Evolutionary conservation across 495 filamentous ascomycete species (phyloP), one percentile per base, ranked within the genome.

Genomic region (Glutinoglossum americanum): DNA sequence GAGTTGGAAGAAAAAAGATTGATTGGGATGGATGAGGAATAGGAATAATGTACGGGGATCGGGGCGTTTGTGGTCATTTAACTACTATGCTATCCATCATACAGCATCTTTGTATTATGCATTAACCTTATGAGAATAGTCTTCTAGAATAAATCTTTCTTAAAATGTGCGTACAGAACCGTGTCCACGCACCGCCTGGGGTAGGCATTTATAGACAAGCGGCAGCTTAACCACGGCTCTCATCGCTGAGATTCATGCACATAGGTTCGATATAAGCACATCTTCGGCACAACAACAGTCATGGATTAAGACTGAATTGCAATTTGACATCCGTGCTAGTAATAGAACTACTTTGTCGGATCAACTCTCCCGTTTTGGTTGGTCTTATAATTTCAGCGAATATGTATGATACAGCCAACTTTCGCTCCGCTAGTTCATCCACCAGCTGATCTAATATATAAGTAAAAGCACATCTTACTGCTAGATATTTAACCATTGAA

Each of bases 261-360:
- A 53, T 3, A 19, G 56, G 59, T 45, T 73, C 53, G 49, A 76
- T 83, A 68, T 83, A 67, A 81, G 80, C 80, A 83, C 80, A 75
- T 81, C 79, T 82, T 89, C 85, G 89, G 89, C 89, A 87, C 89
- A 89, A 87, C 81, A 74, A 71, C 80, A 87, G 85, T 78, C 85
- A 95, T 84, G 69, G 73, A 60, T 21, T 75, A 72, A 64, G 75
- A 74, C 82, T 76, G 79, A 75, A 83, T 86, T 87, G 89, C 80
- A 95, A 94, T 93, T 94, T 95, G 89, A 94, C 89, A 95, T 93
- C 85, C 82, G 86, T 94, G 88, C 89, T 89, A 53, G 8, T 3
- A 45, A 45, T 3, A 15, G 15, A 41, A 11, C 13, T 2, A 4
- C 5, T 33, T 33, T 33, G 4, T 33, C 9, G 30, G 30, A 9